Evolutionary conservation across 768 basidiomycete genomes (phyloP).

Genomic region (Suillus tomentosus): DNA sequence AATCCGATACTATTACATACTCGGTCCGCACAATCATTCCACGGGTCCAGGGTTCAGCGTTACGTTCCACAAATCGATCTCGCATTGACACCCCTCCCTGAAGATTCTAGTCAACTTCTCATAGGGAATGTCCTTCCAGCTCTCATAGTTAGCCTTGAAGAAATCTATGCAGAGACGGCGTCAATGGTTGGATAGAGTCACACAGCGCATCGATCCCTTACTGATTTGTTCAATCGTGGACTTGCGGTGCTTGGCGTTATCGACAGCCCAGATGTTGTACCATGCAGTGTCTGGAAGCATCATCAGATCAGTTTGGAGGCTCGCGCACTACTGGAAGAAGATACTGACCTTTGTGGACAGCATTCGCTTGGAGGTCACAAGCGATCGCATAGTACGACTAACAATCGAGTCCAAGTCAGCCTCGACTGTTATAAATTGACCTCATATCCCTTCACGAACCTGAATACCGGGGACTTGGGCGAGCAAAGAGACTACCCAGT

Average conservation of each 20-base stretch:
- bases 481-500: slow-evolving; percentile 15
- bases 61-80: slow-evolving; percentile 4
- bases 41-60: background rate
- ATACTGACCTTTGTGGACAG: background rate
- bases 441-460: slow-evolving; percentile 1
- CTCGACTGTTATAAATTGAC: background rate
- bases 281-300: background rate
- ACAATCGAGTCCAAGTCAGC: background rate
- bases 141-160: slow-evolving; percentile 6
- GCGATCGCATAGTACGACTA: slow-evolving; percentile 4
- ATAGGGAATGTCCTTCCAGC: background rate
- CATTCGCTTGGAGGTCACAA: background rate
- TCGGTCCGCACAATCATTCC: background rate
- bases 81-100: slow-evolving; percentile 4
- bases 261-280: background rate
- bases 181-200: background rate
- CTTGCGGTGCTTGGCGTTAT: slow-evolving; percentile 6
- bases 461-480: slow-evolving; percentile 20
- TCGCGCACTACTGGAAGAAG: background rate
- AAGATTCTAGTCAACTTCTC: slow-evolving; percentile 1
- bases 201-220: background rate
- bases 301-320: background rate
- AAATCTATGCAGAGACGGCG: background rate
- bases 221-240: background rate
- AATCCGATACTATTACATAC: background rate